Evolutionary conservation across 2,329 filamentous ascomycete species (phyloP), one percentile per base, ranked within the genome.

Genomic region (Fusarium torulosum): DNA sequence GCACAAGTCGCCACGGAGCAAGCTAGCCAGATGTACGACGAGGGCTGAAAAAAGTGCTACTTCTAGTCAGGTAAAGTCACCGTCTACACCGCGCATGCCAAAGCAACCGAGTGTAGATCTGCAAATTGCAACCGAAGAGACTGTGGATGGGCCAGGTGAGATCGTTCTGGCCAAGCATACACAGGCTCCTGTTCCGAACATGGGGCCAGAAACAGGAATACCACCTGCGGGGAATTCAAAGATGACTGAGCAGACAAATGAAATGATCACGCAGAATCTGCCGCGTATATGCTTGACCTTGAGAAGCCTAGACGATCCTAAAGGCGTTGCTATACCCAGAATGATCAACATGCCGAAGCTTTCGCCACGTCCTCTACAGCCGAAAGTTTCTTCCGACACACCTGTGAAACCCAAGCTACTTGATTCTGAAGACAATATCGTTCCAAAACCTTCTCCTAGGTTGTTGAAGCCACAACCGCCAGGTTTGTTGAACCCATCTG

Each of bases 101-200:
- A 55, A 37, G 20, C n/a, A 29, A 17, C 46, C 38, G 35, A 45
- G 15, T 4, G 45, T 42, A 31, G n/a, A 59, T 23, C 25, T 46
- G 7, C 31, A 47, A 37, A 27, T 10, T 11, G 38, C 19, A 19
- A 29, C 42, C 17, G 38, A 37, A 38, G 37, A 33, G 15, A 13
- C 17, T n/a, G n/a, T 41, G 15, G 52, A 31, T 11, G 41, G 23
- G 41, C 21, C 38, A 37, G 19, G 19, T 42, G 35, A 38, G 6
- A 9, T 33, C 17, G 25, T 35, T 23, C 10, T 23, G n/a, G 10
- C 19, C 19, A 47, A 43, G 27, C 42, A 45, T 27, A 49, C 44
- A 13, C 33, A 15, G 3, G 53, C 50, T 29, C 51, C 45, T 43
- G 51, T 45, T 50, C 29, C 61, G 37, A 37, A 33, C 20, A 53